phyloP scores from a whole-genome alignment of 1,284 basidiomycete genomes.

The Pseudozyma sp. region DNA sequence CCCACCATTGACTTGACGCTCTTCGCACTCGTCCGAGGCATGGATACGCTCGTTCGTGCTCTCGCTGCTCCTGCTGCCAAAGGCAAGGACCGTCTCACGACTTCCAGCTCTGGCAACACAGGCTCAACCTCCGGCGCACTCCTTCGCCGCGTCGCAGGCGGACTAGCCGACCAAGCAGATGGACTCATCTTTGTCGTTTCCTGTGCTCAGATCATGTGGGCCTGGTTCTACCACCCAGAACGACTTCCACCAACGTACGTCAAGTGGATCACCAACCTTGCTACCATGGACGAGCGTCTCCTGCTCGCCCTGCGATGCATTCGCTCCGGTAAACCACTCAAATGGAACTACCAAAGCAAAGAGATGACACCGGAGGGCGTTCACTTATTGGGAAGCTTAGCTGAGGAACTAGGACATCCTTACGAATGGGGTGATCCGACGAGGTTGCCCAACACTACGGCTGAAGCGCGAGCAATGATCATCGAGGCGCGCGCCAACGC shows the following conservation, averaged over 20 bases:
- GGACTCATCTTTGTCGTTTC: conserved; percentile 61
- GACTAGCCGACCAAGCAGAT: conserved; percentile 47
- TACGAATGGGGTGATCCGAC: conserved; percentile 61
- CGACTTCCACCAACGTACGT: conserved; percentile 65
- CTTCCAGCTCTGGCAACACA: conserved; percentile 3
- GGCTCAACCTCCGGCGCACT: neutral
- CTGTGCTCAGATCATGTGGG: conserved; percentile 65
- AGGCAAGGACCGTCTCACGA: conserved; percentile 14
- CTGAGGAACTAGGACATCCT: conserved; percentile 59
- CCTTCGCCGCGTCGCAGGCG: conserved; percentile 9
- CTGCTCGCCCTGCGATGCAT: conserved; percentile 63
- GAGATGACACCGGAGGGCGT: conserved; percentile 38
- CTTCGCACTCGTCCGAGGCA: conserved; percentile 69
- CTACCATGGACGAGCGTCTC: conserved; percentile 68
- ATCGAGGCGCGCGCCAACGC: conserved; percentile 15
- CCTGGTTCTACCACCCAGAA: conserved; percentile 67
- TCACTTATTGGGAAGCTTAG: conserved; percentile 46
- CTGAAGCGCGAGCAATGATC: conserved; percentile 33
- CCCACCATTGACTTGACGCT: conserved; percentile 70
- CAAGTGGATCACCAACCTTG: conserved; percentile 67
- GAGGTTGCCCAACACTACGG: conserved; percentile 35
- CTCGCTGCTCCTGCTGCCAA: conserved; percentile 21
- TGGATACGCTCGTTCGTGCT: conserved; percentile 64
- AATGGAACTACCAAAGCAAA: conserved; percentile 64
- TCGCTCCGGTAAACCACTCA: conserved; percentile 52